These are phyloP conservation scores for Arbutus unedo DNA, from an alignment of 148 eudicot species.

Conservation along the genomic window DNA sequence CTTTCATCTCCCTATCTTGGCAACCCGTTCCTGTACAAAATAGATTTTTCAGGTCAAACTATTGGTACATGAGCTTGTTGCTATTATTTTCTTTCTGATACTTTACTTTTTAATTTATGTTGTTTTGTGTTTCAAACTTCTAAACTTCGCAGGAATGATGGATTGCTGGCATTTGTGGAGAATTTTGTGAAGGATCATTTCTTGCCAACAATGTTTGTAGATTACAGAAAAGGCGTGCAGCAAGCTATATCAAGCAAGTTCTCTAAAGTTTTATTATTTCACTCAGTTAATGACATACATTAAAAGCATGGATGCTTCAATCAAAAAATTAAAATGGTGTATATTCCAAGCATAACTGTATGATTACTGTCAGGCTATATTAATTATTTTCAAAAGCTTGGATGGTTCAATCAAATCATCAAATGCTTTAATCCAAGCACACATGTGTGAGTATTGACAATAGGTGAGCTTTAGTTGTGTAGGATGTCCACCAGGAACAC, in stretches of 20 bases:
- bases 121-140: conserved; percentile 12
- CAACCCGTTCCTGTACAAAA: neutral
- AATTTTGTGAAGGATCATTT: conserved; percentile 98
- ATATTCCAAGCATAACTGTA: neutral
- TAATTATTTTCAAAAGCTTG: neutral
- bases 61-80: neutral
- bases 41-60: neutral
- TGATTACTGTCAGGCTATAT: too few relatives aligned
- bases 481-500: neutral
- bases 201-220: conserved; percentile 94
- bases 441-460: neutral
- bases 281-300: neutral
- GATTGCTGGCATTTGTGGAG: conserved; percentile 81
- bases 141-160: conserved; percentile 69
- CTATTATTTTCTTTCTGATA: neutral
- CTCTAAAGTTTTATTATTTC: conserved; percentile 8
- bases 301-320: neutral
- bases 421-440: neutral
- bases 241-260: conserved; percentile 97
- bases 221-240: conserved; percentile 95
- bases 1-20: neutral
- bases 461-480: neutral
- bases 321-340: neutral
- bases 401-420: neutral
- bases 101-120: neutral